phyloP scores from a whole-genome alignment of 2,329 filamentous ascomycete genomes.

The Chalaropsis thielavioides region DNA sequence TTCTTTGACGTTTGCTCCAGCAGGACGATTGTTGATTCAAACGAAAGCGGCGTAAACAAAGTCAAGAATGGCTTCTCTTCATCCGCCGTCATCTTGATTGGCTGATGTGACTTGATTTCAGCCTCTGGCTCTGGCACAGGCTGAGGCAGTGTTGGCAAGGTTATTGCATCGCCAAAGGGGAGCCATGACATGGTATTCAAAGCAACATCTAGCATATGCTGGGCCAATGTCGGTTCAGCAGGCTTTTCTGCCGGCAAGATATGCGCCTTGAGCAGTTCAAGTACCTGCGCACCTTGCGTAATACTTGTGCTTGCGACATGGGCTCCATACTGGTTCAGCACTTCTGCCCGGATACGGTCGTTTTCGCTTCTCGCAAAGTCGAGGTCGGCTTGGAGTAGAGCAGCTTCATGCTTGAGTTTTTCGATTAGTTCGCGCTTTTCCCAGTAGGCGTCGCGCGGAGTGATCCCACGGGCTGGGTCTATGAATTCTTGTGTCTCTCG shows the following conservation, averaged over 20 bases:
- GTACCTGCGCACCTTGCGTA: slow-evolving; percentile 5
- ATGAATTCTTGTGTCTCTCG: slow-evolving; percentile 20
- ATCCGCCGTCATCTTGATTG: slow-evolving; percentile 43
- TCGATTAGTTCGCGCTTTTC: slow-evolving; percentile 40
- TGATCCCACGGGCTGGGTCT: slow-evolving; percentile 29
- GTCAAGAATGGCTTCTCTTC: slow-evolving; percentile 57
- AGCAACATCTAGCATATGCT: slow-evolving; percentile 34
- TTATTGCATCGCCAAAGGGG: slow-evolving; percentile 32
- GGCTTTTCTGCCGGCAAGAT: slow-evolving; percentile 27
- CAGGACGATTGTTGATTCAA: slow-evolving; percentile 39
- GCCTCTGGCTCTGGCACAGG: slow-evolving; percentile 26
- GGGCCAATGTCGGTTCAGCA: slow-evolving; percentile 23
- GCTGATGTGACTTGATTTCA: slow-evolving; percentile 46
- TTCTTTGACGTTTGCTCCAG: slow-evolving; percentile 21
- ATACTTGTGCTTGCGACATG: background rate
- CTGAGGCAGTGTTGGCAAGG: slow-evolving; percentile 20
- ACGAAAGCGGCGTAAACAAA: slow-evolving; percentile 53
- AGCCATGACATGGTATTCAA: slow-evolving; percentile 38
- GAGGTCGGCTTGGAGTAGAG: slow-evolving; percentile 44
- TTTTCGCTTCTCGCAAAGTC: slow-evolving; percentile 43
- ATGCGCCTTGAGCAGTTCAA: slow-evolving; percentile 21
- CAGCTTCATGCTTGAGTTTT: slow-evolving; percentile 40
- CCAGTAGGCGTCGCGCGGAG: slow-evolving; percentile 29
- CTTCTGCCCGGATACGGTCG: slow-evolving; percentile 31
- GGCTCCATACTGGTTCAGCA: slow-evolving; percentile 20